Percentiles rank a stretch among this genome's conserved stretches.
Evolutionary conservation across 805 yeast genomes (phyloP).

Genomic region (Ogataea naganishii): DNA sequence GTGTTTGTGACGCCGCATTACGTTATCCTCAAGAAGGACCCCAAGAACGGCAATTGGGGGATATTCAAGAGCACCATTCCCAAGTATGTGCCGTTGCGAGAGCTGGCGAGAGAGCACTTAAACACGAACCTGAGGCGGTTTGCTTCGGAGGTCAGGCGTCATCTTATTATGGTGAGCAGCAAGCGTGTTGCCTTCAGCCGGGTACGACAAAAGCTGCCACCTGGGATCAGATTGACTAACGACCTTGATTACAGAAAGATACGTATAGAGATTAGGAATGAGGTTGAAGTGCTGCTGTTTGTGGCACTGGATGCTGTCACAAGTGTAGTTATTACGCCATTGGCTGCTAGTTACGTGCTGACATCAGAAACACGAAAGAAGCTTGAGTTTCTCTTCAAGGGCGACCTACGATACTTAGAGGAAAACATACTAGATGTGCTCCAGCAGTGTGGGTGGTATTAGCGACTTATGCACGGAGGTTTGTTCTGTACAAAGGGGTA

Average conservation of each 20-base stretch:
- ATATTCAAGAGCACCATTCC: conserved; percentile 27
- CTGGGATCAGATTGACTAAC: conserved; percentile 10
- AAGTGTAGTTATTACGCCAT: conserved; percentile 1
- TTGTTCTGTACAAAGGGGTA: too few relatives aligned
- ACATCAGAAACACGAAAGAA: too few relatives aligned
- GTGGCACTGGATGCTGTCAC: conserved; percentile 10
- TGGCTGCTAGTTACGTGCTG: too few relatives aligned
- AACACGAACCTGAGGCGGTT: conserved; percentile 17
- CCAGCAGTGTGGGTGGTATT: too few relatives aligned
- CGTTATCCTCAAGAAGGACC: conserved; percentile 27
- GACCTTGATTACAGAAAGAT: conserved; percentile 21
- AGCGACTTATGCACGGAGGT: too few relatives aligned
- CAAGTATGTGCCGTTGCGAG: conserved; percentile 18
- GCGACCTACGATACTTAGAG: too few relatives aligned
- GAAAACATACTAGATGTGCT: too few relatives aligned
- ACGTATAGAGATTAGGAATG: conserved; percentile 10
- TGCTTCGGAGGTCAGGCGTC: conserved; percentile 15
- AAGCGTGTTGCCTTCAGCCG: conserved; percentile 9
- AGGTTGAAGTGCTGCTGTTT: conserved; percentile 13
- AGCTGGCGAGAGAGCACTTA: conserved; percentile 15
- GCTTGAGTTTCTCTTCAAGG: too few relatives aligned
- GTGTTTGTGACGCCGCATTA: conserved; percentile 37
- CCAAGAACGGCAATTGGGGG: conserved; percentile 21
- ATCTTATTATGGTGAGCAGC: conserved; percentile 15
- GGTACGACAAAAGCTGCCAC: conserved; percentile 7